phyloP scores from a whole-genome alignment of 768 basidiomycete species.

The Boletales sp. region DNA sequence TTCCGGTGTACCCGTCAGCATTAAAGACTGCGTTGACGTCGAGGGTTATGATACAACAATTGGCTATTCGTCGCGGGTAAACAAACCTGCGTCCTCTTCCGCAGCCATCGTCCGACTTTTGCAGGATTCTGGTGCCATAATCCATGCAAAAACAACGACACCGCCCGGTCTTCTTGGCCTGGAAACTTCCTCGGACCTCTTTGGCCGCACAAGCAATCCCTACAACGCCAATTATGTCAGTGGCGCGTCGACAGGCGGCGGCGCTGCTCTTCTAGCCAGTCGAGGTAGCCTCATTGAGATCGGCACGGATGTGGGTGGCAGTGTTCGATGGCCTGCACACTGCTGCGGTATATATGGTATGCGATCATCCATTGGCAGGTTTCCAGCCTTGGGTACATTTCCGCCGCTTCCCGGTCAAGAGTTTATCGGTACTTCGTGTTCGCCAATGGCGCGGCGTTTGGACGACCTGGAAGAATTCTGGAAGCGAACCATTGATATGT shows the following conservation, averaged over 20 bases:
- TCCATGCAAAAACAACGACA: conserved; percentile 40
- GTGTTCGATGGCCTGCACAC: conserved; percentile 45
- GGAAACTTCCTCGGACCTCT: conserved; percentile 42
- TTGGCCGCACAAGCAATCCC: conserved; percentile 47
- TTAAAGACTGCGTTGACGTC: conserved; percentile 48
- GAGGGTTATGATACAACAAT: conserved; percentile 45
- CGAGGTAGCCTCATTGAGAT: conserved; percentile 45
- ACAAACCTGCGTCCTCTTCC: conserved; percentile 31
- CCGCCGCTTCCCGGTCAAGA: conserved; percentile 37
- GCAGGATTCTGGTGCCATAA: conserved; percentile 39
- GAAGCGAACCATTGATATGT: conserved; percentile 38
- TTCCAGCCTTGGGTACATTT: conserved; percentile 31
- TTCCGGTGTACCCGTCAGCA: conserved; percentile 45
- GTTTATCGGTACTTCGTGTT: conserved; percentile 33
- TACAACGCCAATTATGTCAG: conserved; percentile 38
- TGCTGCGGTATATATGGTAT: conserved; percentile 46
- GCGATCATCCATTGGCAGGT: conserved; percentile 37
- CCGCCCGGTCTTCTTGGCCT: conserved; percentile 41
- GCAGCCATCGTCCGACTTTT: conserved; percentile 40
- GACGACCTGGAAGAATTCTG: conserved; percentile 43
- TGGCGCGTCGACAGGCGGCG: conserved; percentile 53
- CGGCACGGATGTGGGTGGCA: conserved; percentile 49
- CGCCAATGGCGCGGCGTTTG: conserved; percentile 40
- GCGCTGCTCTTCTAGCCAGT: conserved; percentile 44
- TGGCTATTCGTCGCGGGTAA: conserved; percentile 39